phyloP scores from a whole-genome alignment of 768 basidiomycete genomes.

The Lactarius trivialis region DNA sequence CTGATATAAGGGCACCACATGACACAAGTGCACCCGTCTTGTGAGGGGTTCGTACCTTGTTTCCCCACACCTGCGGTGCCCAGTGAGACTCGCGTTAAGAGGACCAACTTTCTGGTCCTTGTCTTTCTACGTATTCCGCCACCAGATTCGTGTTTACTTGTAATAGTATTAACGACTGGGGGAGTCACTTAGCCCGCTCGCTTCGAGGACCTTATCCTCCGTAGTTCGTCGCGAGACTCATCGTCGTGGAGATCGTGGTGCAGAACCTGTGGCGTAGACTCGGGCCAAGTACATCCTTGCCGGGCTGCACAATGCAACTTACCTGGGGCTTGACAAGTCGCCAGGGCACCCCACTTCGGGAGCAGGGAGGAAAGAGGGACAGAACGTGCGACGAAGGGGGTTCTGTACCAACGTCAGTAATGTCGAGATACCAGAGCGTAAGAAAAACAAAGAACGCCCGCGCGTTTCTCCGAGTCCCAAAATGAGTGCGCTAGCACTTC shows the following conservation, averaged over 20 bases:
- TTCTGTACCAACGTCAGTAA: background rate
- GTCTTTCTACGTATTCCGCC: background rate
- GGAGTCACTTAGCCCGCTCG: background rate
- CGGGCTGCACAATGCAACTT: background rate
- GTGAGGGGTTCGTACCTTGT: background rate
- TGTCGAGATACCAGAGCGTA: background rate
- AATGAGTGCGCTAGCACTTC: background rate
- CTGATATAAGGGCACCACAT: background rate
- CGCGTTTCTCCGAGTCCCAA: background rate
- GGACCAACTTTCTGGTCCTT: background rate
- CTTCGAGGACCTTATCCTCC: background rate
- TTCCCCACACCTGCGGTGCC: background rate
- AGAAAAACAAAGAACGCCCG: background rate
- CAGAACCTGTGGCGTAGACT: background rate
- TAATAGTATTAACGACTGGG: background rate
- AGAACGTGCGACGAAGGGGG: too few species aligned
- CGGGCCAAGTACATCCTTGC: background rate
- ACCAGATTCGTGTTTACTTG: background rate
- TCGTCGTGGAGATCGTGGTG: background rate
- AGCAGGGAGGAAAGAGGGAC: too few species aligned
- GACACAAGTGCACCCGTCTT: background rate
- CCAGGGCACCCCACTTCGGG: too few species aligned
- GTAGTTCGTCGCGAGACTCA: background rate
- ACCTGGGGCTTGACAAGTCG: too few species aligned
- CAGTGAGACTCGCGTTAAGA: background rate